Evolutionary conservation across 371 early-diverging fungal genomes (phyloP), one percentile per base, ranked within the genome.

Genomic region (Umbelopsis sp.): DNA sequence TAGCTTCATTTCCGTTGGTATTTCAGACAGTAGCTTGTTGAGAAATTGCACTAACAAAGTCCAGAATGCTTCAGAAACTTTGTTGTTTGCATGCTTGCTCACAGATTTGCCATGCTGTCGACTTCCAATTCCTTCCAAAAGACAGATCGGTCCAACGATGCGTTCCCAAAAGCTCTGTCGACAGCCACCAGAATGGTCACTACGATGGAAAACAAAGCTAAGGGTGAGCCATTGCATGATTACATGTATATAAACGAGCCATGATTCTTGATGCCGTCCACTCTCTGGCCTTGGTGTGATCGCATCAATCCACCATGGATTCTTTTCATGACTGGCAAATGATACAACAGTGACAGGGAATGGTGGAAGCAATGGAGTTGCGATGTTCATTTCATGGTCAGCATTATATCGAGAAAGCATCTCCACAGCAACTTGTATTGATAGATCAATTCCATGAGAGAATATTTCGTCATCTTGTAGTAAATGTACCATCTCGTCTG

Each of bases 161-260:
- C 16, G 41, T 22, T 46, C 64, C 64, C 46, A 45, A 14, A 20
- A 64, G 35, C 20, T 32, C 18, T 10, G 32, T 18, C 22, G 24
- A 14, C 32, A 5, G 18, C 18, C 14, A 44, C 20, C 11, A 8
- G 16, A 11, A 29, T 22, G 12, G 14, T 35, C 46, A 24, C 25
- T n/a, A 22, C 44, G 64, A 24, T 16, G 29, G 4, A 44, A 4
- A 38, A 64, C 18, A 41, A 16, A 44, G 35, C 70, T 84, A 20
- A 77, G 37, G 2, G 76, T 75, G 74, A 84, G 74, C 84, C 84
- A 84, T 25, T 84, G 84, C 29, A 84, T 62, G 4, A 84, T 35
- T 3, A 77, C 63, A 35, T 81, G 77, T 12, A 84, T 74, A 53
- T 76, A 84, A 11, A 84, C 62, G 44, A 84, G 37, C 75, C 78